These are phyloP conservation scores for Rhytidhysteron rufulum DNA, from an alignment of 2,329 filamentous ascomycete genomes.

Conservation along the genomic window DNA sequence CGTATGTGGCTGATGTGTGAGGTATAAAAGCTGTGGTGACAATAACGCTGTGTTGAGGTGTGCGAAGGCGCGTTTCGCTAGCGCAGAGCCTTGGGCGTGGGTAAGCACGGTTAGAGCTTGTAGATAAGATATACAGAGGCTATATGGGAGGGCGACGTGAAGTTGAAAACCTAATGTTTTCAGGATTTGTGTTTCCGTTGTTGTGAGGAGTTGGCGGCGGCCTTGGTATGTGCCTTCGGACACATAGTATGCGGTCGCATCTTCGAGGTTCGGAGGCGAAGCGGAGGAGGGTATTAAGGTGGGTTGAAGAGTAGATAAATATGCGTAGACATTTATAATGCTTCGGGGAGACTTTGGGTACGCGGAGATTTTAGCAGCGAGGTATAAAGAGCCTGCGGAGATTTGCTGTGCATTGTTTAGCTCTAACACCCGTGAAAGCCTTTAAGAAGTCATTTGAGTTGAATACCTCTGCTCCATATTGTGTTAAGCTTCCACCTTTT, in stretches of 20 bases:
- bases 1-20: conserved; percentile 85
- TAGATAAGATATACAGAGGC: conserved; percentile 84
- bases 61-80: conserved; percentile 65
- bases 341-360: conserved; percentile 73
- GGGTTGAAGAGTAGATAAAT: conserved; percentile 64
- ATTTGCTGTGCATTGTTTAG: conserved; percentile 59
- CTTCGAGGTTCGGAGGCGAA: conserved; percentile 14
- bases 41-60: conserved; percentile 84
- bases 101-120: conserved; percentile 74
- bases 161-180: conserved; percentile 75
- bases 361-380: conserved; percentile 78
- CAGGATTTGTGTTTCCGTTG: conserved; percentile 74
- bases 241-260: conserved; percentile 51
- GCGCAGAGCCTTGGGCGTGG: conserved; percentile 40
- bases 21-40: conserved; percentile 82
- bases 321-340: conserved; percentile 79
- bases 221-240: conserved; percentile 68
- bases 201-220: conserved; percentile 62
- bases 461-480: conserved; percentile 57
- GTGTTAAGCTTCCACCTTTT: conserved; percentile 46
- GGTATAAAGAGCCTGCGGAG: conserved; percentile 76
- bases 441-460: conserved; percentile 2
- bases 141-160: conserved; percentile 80
- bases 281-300: conserved; percentile 49
- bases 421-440: conserved; percentile 7